These are phyloP conservation scores for Trichoderma orchidacearum DNA, from an alignment of 495 filamentous ascomycete species.

Conservation along the genomic window DNA sequence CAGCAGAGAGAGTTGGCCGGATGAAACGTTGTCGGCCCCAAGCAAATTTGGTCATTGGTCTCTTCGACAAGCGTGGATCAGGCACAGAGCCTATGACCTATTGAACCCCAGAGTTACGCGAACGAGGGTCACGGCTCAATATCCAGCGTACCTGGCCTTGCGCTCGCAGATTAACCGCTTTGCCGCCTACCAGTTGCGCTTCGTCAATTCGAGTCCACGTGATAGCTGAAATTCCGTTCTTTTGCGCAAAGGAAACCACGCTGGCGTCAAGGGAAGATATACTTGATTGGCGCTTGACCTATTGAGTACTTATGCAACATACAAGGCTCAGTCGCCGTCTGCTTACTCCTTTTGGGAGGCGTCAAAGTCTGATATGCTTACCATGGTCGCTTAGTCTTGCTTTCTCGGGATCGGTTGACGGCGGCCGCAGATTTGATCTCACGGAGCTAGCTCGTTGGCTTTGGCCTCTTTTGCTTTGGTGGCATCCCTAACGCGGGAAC, in stretches of 20 bases:
- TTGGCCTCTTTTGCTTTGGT: background rate
- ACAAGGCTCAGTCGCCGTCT: background rate
- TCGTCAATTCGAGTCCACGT: too few species aligned
- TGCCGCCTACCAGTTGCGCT: too few species aligned
- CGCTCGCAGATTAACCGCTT: too few species aligned
- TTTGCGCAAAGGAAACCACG: too few species aligned
- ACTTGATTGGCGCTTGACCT: too few species aligned
- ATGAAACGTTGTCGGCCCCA: background rate
- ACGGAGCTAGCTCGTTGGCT: background rate
- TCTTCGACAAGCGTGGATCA: background rate
- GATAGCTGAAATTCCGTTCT: too few species aligned
- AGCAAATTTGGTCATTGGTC: background rate
- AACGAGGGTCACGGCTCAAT: too few species aligned
- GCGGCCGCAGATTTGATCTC: background rate
- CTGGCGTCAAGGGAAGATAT: too few species aligned
- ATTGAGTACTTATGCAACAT: too few species aligned
- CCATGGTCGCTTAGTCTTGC: background rate
- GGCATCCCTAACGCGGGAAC: background rate
- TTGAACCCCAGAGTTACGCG: background rate
- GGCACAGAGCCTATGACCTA: background rate
- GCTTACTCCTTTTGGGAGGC: background rate
- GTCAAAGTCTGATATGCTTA: background rate
- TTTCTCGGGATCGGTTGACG: conserved; percentile 1
- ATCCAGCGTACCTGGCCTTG: too few species aligned
- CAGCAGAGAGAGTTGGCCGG: background rate